Percentiles rank a stretch among this genome's conserved stretches.
phyloP scores from a whole-genome alignment of 2,329 filamentous ascomycete genomes.

The Xylariaceae sp. region DNA sequence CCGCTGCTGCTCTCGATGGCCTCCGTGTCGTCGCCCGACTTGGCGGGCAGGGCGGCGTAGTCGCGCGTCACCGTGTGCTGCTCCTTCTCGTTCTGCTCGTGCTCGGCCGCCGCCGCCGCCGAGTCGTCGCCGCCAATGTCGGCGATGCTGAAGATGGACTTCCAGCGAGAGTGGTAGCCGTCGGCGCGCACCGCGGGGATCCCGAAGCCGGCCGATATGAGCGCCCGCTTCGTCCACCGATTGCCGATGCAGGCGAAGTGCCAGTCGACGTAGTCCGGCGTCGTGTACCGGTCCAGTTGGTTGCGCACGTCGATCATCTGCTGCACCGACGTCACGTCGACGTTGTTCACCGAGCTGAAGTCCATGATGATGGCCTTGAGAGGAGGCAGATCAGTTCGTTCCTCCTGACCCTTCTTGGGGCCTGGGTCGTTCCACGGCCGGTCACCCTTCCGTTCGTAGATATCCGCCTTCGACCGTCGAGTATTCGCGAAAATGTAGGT shows the following conservation, averaged over 20 bases:
- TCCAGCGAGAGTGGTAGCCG: conserved; percentile 63
- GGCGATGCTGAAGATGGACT: conserved; percentile 89
- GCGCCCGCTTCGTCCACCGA: conserved; percentile 86
- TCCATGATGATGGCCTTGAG: conserved; percentile 90
- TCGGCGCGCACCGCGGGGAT: conserved; percentile 56
- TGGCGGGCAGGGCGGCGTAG: conserved; percentile 5
- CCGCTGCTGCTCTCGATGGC: conserved; percentile 19
- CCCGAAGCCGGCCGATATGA: conserved; percentile 82
- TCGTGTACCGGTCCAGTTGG: conserved; percentile 78
- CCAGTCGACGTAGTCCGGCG: conserved; percentile 83
- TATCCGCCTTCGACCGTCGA: conserved; percentile 64
- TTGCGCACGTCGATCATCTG: conserved; percentile 91
- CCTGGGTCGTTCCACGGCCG: conserved; percentile 94
- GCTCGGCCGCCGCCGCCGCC: conserved; percentile 61
- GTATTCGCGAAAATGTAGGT: conserved; percentile 63
- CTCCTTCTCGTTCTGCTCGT: conserved; percentile 49
- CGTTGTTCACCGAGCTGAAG: conserved; percentile 87
- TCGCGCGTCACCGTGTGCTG: conserved; percentile 9
- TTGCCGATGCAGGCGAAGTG: conserved; percentile 93
- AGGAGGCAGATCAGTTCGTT: conserved; percentile 49
- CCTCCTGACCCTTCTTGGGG: conserved; percentile 45
- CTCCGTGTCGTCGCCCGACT: conserved; percentile 13
- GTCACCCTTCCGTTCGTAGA: conserved; percentile 62
- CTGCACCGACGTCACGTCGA: conserved; percentile 89
- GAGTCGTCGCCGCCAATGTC: conserved; percentile 69